Evolutionary conservation across 148 eudicot species (phyloP).

Genomic region (Amaranthus hypochondriacus): DNA sequence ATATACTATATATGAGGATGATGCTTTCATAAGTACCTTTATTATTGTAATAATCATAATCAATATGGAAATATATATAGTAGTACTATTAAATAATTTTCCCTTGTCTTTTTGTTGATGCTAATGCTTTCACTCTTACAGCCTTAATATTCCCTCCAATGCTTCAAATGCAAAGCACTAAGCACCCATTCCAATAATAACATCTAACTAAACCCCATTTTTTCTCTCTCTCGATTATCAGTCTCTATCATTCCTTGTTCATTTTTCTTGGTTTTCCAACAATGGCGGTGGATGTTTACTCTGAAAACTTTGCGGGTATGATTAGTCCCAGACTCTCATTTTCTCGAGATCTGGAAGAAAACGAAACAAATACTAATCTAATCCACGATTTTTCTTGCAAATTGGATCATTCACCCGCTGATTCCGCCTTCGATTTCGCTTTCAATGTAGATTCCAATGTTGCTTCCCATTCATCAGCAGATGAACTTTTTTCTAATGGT

Average conservation of each 20-base stretch:
- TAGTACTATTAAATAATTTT: too few relatives aligned
- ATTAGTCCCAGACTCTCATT: conserved; percentile 32
- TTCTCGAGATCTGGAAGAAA: conserved; percentile 18
- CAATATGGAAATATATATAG: too few relatives aligned
- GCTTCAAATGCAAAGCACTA: conserved; percentile 15
- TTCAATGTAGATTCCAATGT: conserved; percentile 36
- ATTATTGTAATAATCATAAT: too few relatives aligned
- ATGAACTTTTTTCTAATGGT: conserved; percentile 71
- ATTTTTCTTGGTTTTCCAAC: background rate
- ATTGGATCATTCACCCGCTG: conserved; percentile 28
- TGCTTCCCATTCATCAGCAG: conserved; percentile 47
- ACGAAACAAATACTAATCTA: background rate
- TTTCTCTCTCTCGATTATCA: background rate
- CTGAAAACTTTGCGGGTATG: conserved; percentile 19
- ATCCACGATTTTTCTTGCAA: background rate
- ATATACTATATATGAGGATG: too few relatives aligned
- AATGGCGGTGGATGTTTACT: conserved; percentile 33
- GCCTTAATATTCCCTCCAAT: conserved; percentile 31
- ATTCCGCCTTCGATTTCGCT: conserved; percentile 52
- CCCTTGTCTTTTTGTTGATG: conserved; percentile 1
- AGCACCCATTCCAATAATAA: conserved; percentile 22
- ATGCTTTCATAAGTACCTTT: too few relatives aligned
- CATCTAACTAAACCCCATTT: conserved; percentile 16
- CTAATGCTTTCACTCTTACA: conserved; percentile 12
- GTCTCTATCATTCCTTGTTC: background rate